phyloP scores from a whole-genome alignment of 2,329 filamentous ascomycete genomes.

The Podosphaera fusca region DNA sequence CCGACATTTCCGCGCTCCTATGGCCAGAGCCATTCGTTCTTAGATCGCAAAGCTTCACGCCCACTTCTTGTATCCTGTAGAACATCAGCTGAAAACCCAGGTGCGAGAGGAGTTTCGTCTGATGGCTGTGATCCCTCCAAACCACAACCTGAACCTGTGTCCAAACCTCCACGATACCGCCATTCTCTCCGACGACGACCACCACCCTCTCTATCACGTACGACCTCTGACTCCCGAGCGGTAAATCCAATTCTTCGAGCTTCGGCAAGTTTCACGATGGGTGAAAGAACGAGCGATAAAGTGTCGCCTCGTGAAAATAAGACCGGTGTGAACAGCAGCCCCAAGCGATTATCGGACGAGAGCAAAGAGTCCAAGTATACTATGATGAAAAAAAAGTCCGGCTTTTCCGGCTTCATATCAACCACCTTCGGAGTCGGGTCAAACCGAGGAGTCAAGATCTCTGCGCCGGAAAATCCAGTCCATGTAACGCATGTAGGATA shows the following conservation, averaged over 20 bases:
- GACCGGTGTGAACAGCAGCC: constrained; percentile 22
- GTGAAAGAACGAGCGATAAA: constrained; percentile 27
- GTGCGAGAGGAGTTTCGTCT: neutral
- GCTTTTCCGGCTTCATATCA: constrained; percentile 71
- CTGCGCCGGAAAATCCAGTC: constrained; percentile 90
- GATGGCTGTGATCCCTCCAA: constrained; percentile 26
- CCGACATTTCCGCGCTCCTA: constrained; percentile 34
- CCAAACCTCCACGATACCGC: constrained; percentile 15
- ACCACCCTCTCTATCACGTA: constrained; percentile 24
- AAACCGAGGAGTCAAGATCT: constrained; percentile 78
- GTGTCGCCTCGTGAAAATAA: constrained; percentile 21
- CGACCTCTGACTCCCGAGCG: constrained; percentile 29
- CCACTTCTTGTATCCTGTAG: neutral
- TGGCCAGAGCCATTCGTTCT: constrained; percentile 11
- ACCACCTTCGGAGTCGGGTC: constrained; percentile 60
- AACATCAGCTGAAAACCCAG: neutral
- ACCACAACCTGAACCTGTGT: constrained; percentile 26
- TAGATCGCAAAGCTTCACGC: constrained; percentile 6
- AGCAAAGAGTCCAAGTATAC: constrained; percentile 33
- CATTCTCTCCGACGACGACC: constrained; percentile 19
- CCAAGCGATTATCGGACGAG: constrained; percentile 66
- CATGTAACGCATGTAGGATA: constrained; percentile 97
- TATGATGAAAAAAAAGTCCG: constrained; percentile 59
- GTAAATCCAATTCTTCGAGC: constrained; percentile 35
- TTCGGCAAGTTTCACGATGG: constrained; percentile 39